These are phyloP conservation scores for Carex myosuroides DNA, from an alignment of 176 grass and related monocot genomes.

Conservation along the genomic window DNA sequence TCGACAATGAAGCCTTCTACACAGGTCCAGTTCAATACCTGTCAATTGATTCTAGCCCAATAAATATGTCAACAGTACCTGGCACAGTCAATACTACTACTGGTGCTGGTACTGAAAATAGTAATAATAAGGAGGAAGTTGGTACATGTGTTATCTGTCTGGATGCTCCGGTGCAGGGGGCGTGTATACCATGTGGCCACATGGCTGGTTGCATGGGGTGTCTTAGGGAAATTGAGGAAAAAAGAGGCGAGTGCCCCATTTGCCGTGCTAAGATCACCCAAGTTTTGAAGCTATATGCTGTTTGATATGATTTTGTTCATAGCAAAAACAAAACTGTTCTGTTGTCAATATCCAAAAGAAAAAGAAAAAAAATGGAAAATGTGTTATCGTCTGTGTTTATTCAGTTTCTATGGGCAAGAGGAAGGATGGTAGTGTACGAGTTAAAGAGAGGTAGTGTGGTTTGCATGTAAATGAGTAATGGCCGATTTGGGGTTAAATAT, in stretches of 20 bases:
- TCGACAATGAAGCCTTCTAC: conserved; percentile 53
- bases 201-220: conserved; percentile 98
- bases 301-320: conserved; percentile 42
- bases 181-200: conserved; percentile 95
- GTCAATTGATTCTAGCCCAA: conserved; percentile 55
- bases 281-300: conserved; percentile 80
- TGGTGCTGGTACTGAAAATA: not conserved
- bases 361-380: not conserved
- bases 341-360: not conserved
- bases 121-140: conserved; percentile 14
- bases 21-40: conserved; percentile 62
- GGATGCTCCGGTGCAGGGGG: conserved; percentile 88
- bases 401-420: not conserved
- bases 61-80: conserved; percentile 30
- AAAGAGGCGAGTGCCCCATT: conserved; percentile 86
- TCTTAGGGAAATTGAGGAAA: conserved; percentile 76
- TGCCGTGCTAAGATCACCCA: conserved; percentile 80
- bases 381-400: not conserved
- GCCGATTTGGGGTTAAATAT: not conserved
- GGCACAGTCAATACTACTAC: conserved; percentile 6
- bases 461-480: not conserved
- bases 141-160: conserved; percentile 82
- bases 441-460: not conserved
- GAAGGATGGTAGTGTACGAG: not conserved
- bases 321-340: not conserved